A percentile compares a stretch with the other conserved stretches of the same genome.
These are phyloP conservation scores for Ambrosiella xylebori DNA, from an alignment of 2,329 filamentous ascomycete genomes.

Conservation along the genomic window DNA sequence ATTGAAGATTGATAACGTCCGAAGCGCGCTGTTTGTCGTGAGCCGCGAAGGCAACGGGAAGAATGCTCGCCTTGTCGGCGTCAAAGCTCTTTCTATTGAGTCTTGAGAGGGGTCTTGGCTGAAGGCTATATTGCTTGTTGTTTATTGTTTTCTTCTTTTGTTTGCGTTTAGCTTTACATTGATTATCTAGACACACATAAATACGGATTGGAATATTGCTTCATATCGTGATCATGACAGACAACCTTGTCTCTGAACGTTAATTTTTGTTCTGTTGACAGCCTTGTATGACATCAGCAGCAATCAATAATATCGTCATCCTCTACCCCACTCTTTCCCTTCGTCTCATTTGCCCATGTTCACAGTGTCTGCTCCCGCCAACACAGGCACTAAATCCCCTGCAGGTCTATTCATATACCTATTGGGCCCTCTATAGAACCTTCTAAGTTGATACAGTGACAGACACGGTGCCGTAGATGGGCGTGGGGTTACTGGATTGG, in stretches of 20 bases:
- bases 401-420: neutral
- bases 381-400: neutral
- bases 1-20: slow-evolving; percentile 35
- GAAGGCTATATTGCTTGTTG: neutral
- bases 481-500: neutral
- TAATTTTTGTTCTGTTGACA: neutral
- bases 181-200: neutral
- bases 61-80: slow-evolving; percentile 50
- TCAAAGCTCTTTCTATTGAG: slow-evolving; percentile 65
- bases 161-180: neutral
- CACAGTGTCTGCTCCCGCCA: neutral
- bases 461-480: neutral
- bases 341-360: neutral
- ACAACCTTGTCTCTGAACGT: neutral
- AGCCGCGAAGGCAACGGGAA: slow-evolving; percentile 39
- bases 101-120: slow-evolving; percentile 23
- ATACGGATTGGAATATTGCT: neutral
- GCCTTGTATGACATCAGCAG: neutral
- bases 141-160: neutral
- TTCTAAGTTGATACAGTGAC: neutral
- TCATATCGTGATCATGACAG: neutral
- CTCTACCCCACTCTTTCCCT: neutral
- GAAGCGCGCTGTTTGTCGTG: slow-evolving; percentile 67
- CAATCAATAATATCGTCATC: neutral
- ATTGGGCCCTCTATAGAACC: neutral